phyloP scores from a whole-genome alignment of 176 grass and related monocot genomes.

The Typha latifolia region DNA sequence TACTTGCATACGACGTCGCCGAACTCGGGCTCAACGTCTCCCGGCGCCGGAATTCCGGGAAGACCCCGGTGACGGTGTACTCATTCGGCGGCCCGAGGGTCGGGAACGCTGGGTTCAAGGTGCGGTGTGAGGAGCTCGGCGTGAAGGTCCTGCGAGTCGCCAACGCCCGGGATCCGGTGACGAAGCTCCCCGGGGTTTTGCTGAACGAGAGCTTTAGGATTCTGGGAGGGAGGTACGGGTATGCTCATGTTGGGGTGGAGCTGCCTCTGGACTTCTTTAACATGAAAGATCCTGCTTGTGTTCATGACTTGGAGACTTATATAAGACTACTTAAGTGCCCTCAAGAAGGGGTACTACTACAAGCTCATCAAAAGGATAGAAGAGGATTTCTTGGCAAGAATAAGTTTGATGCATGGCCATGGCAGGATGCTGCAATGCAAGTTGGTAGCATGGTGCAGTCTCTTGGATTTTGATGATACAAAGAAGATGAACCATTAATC shows the following conservation, averaged over 20 bases:
- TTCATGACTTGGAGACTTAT: slow-evolving; percentile 73
- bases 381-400: slow-evolving; percentile 3
- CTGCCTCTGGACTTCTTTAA: slow-evolving; percentile 56
- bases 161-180: slow-evolving; percentile 64
- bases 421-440: slow-evolving; percentile 61
- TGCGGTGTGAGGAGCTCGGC: slow-evolving; percentile 63
- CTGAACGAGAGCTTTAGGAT: slow-evolving; percentile 53
- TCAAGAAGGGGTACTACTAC: not conserved
- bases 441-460: slow-evolving; percentile 64
- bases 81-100: slow-evolving; percentile 78
- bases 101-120: slow-evolving; percentile 67
- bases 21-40: slow-evolving; percentile 57
- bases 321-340: slow-evolving; percentile 42
- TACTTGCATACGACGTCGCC: slow-evolving; percentile 58
- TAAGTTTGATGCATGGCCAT: slow-evolving; percentile 23
- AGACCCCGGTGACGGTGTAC: slow-evolving; percentile 57
- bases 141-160: slow-evolving; percentile 66
- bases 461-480: slow-evolving; percentile 41
- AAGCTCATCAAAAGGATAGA: slow-evolving; percentile 3
- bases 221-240: slow-evolving; percentile 40
- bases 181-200: slow-evolving; percentile 65
- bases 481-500: not conserved
- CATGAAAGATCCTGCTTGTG: slow-evolving; percentile 37
- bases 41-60: not conserved
- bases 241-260: slow-evolving; percentile 80